Evolutionary conservation across 1,284 basidiomycete species (phyloP).

Genomic region (Dichomitus squalens): DNA sequence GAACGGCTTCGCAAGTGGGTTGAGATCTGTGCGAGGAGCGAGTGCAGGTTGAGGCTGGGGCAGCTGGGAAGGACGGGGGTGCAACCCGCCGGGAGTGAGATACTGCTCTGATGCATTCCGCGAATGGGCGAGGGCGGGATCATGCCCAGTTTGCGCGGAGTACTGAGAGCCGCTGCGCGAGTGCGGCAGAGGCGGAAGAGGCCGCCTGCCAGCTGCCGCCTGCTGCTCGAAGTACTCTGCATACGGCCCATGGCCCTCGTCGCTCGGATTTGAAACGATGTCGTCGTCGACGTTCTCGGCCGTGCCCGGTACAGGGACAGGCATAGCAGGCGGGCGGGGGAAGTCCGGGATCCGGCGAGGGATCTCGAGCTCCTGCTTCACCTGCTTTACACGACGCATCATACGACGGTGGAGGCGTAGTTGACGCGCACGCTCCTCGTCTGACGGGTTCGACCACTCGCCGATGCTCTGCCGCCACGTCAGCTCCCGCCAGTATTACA

Average conservation of each 20-base stretch:
- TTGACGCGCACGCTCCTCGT: slow-evolving; percentile 78
- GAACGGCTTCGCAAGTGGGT: slow-evolving; percentile 80
- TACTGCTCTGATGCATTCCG: slow-evolving; percentile 48
- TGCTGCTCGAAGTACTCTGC: slow-evolving; percentile 33
- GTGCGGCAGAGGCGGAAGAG: slow-evolving; percentile 63
- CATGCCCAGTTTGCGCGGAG: slow-evolving; percentile 59
- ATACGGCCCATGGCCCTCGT: slow-evolving; percentile 58
- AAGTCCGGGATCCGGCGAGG: slow-evolving; percentile 76
- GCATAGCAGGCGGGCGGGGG: slow-evolving; percentile 63
- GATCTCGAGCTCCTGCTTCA: slow-evolving; percentile 45
- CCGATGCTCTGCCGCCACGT: slow-evolving; percentile 63
- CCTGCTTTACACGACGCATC: slow-evolving; percentile 46
- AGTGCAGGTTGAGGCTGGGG: slow-evolving; percentile 11
- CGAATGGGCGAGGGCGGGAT: slow-evolving; percentile 67
- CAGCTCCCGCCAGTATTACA: not conserved
- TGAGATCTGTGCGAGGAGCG: slow-evolving; percentile 46
- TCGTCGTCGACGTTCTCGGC: slow-evolving; percentile 51
- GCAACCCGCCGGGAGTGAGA: slow-evolving; percentile 22
- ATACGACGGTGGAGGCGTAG: slow-evolving; percentile 62
- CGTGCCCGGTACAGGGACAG: slow-evolving; percentile 13
- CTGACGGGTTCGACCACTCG: slow-evolving; percentile 87
- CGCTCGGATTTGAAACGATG: slow-evolving; percentile 81
- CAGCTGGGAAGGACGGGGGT: slow-evolving; percentile 22
- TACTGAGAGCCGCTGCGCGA: slow-evolving; percentile 57
- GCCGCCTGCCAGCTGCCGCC: slow-evolving; percentile 38